Conservation (phyloP, 176 grass and related monocot genomes). For the Oryza australiensis region DNA sequence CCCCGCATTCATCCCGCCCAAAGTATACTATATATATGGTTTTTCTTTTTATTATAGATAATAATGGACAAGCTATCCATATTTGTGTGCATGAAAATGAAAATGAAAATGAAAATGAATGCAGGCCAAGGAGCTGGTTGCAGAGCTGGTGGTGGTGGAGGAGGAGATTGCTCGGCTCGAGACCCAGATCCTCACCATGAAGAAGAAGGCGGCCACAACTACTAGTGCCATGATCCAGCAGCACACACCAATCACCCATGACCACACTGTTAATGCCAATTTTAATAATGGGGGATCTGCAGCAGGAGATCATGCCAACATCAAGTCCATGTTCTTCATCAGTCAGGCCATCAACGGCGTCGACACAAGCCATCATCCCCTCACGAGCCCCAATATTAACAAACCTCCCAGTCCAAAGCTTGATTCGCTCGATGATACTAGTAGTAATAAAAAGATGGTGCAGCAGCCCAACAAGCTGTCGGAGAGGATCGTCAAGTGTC, state of each 20-base stretch:
- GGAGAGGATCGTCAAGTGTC: constrained; percentile 85
- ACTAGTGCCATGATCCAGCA: too few relatives aligned
- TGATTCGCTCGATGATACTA: constrained; percentile 21
- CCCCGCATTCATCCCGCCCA: constrained; percentile 58
- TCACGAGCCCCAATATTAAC: not conserved
- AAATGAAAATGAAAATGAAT: too few relatives aligned
- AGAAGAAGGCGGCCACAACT: constrained; percentile 5
- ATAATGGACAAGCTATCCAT: too few relatives aligned
- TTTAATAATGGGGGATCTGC: not conserved
- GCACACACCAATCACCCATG: not conserved
- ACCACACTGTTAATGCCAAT: not conserved
- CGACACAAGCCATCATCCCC: constrained; percentile 1
- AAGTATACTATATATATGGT: too few relatives aligned
- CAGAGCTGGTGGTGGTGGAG: constrained; percentile 88
- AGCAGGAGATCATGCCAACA: not conserved
- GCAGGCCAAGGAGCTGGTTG: constrained; percentile 79
- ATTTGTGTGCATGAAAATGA: too few relatives aligned
- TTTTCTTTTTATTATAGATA: too few relatives aligned
- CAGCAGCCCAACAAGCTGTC: constrained; percentile 84
- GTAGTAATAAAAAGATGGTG: not conserved
- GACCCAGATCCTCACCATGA: constrained; percentile 55
- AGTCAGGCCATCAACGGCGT: constrained; percentile 76
- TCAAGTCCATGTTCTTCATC: constrained; percentile 94
- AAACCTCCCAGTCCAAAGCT: constrained; percentile 25
- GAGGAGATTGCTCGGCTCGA: constrained; percentile 83